Evolutionary conservation across 2,329 filamentous ascomycete species (phyloP).

Genomic region (Aureobasidium melanogenum): DNA sequence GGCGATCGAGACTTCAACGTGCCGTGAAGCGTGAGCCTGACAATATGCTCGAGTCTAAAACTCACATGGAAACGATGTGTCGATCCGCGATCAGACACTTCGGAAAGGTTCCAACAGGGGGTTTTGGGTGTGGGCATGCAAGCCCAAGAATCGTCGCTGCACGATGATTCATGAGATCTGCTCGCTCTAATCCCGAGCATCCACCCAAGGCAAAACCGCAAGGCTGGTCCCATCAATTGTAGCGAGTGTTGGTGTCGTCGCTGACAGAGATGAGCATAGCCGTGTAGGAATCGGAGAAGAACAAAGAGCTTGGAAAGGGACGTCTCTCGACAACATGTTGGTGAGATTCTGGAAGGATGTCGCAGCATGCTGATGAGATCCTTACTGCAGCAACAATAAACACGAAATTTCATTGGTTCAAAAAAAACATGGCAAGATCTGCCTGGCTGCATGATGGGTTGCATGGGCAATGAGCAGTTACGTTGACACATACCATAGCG

Average conservation of each 20-base stretch:
- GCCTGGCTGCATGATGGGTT: slow-evolving; percentile 2
- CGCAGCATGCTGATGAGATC: slow-evolving; percentile 2
- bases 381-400: not conserved
- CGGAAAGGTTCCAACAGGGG: slow-evolving; percentile 4
- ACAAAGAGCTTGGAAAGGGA: not conserved
- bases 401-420: not conserved
- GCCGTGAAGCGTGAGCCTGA: slow-evolving; percentile 8
- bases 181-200: not conserved
- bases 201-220: not conserved
- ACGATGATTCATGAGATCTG: slow-evolving; percentile 11
- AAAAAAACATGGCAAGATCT: not conserved
- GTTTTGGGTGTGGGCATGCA: slow-evolving; percentile 5
- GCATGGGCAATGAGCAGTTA: not conserved
- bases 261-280: not conserved
- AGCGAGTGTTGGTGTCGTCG: not conserved
- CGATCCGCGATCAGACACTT: slow-evolving; percentile 5
- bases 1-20: slow-evolving; percentile 1
- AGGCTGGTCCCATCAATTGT: not conserved
- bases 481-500: slow-evolving; percentile 1
- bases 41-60: slow-evolving; percentile 5
- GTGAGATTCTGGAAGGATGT: not conserved
- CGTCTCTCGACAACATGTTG: not conserved
- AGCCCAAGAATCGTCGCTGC: slow-evolving; percentile 5
- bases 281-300: not conserved
- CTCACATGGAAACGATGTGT: slow-evolving; percentile 4